These are phyloP conservation scores for Salix brachista DNA, from an alignment of 345 rosid species.

Conservation along the genomic window DNA sequence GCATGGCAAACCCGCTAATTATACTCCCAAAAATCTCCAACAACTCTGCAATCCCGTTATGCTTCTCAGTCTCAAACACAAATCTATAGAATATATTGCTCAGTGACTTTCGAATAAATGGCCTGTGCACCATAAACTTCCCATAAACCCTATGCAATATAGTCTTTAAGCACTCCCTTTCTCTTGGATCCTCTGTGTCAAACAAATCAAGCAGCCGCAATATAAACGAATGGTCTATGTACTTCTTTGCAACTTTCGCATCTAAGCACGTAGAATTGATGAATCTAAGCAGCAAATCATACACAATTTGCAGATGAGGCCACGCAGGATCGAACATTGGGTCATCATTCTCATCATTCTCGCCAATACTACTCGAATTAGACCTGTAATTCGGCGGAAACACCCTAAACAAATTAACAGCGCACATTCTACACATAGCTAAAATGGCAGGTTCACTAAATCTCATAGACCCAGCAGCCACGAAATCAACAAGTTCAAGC, in stretches of 20 bases:
- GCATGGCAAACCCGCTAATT: conserved; percentile 78
- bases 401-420: conserved; percentile 68
- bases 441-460: conserved; percentile 72
- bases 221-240: conserved; percentile 72
- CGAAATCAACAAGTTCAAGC: conserved; percentile 73
- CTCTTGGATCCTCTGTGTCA: conserved; percentile 82
- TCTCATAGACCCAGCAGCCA: conserved; percentile 52
- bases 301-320: conserved; percentile 86
- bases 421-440: conserved; percentile 87
- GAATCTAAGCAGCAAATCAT: conserved; percentile 72
- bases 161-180: conserved; percentile 76
- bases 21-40: conserved; percentile 85
- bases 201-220: conserved; percentile 75
- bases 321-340: conserved; percentile 79
- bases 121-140: conserved; percentile 89
- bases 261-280: conserved; percentile 68
- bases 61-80: conserved; percentile 74
- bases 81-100: conserved; percentile 71
- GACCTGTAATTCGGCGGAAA: conserved; percentile 67
- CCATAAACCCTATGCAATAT: conserved; percentile 70
- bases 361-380: conserved; percentile 31
- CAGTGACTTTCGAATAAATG: conserved; percentile 68
- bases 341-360: conserved; percentile 62
- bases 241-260: conserved; percentile 71
- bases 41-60: conserved; percentile 74